phyloP scores from a whole-genome alignment of 441 rosid genomes.

The Croton setiger region DNA sequence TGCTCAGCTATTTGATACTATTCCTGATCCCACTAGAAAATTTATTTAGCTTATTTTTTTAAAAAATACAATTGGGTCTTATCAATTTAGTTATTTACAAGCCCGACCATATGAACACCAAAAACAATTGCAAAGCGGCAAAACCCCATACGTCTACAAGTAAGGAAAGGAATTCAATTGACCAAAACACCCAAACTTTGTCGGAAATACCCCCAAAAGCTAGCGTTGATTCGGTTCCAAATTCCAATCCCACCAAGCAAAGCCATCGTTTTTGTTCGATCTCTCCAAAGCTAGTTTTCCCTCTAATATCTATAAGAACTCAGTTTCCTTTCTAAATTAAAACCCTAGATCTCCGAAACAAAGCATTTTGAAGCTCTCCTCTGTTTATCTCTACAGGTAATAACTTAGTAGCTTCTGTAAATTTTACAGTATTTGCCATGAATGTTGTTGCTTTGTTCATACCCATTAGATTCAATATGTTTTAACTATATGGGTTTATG shows the following conservation, averaged over 20 bases:
- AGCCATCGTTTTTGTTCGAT: constrained; percentile 2
- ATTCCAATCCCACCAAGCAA: background rate
- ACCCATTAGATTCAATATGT: too few species aligned
- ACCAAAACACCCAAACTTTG: constrained; percentile 4
- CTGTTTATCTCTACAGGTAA: background rate
- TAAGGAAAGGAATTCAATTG: background rate
- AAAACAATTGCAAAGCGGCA: background rate
- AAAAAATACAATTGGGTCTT: too few species aligned
- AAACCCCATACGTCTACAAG: background rate
- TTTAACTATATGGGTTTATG: background rate
- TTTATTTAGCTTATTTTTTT: too few species aligned
- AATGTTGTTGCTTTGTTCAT: background rate
- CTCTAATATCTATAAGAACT: background rate
- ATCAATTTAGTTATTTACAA: too few species aligned
- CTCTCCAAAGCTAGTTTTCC: background rate
- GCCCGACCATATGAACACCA: too few species aligned
- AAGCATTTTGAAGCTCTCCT: background rate
- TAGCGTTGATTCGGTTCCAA: background rate
- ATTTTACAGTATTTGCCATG: background rate
- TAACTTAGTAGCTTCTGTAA: background rate
- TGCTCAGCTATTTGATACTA: too few species aligned
- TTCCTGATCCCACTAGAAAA: too few species aligned
- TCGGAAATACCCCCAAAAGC: background rate
- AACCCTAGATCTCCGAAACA: background rate
- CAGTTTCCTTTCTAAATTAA: background rate